These are phyloP conservation scores for Aethionema arabicum DNA, from an alignment of 345 rosid species.

Conservation along the genomic window DNA sequence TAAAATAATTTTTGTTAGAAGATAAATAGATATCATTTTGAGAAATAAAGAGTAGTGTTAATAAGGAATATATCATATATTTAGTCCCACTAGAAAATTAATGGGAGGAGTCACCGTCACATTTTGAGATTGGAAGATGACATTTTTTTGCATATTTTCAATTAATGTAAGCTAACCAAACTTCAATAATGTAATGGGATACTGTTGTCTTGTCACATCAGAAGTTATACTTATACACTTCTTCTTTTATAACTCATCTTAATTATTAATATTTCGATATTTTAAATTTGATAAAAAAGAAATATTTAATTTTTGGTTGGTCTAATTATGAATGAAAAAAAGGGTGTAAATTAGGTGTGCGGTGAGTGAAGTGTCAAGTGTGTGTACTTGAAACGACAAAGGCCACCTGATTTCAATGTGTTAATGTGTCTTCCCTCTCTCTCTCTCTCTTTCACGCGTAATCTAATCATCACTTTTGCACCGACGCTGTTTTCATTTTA, in stretches of 20 bases:
- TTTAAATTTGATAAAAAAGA: neutral
- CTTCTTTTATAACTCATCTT: slow-evolving; percentile 25
- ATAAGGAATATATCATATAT: neutral
- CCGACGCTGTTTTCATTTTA: slow-evolving; percentile 34
- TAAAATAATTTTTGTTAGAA: too few relatives aligned
- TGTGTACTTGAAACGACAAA: slow-evolving; percentile 25
- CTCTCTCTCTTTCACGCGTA: slow-evolving; percentile 29
- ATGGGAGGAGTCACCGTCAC: slow-evolving; percentile 9
- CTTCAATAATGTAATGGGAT: slow-evolving; percentile 31
- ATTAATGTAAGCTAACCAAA: slow-evolving; percentile 17
- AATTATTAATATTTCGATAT: neutral
- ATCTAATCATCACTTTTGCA: slow-evolving; percentile 15
- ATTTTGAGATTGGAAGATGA: slow-evolving; percentile 20
- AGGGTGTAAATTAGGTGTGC: slow-evolving; percentile 35
- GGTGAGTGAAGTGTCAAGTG: slow-evolving; percentile 26
- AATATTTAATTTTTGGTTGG: neutral
- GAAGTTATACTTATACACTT: neutral
- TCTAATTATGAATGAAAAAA: neutral
- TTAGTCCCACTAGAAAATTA: neutral
- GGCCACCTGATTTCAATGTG: slow-evolving; percentile 41
- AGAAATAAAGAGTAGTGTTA: neutral
- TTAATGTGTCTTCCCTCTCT: slow-evolving; percentile 23
- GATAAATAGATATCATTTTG: too few relatives aligned
- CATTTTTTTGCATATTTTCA: neutral
- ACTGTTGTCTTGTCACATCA: slow-evolving; percentile 22